Percentiles rank a stretch among this genome's conserved stretches.
These are phyloP conservation scores for Porcisia deanei DNA, from an alignment of 208 protist genomes.

Conservation along the genomic window DNA sequence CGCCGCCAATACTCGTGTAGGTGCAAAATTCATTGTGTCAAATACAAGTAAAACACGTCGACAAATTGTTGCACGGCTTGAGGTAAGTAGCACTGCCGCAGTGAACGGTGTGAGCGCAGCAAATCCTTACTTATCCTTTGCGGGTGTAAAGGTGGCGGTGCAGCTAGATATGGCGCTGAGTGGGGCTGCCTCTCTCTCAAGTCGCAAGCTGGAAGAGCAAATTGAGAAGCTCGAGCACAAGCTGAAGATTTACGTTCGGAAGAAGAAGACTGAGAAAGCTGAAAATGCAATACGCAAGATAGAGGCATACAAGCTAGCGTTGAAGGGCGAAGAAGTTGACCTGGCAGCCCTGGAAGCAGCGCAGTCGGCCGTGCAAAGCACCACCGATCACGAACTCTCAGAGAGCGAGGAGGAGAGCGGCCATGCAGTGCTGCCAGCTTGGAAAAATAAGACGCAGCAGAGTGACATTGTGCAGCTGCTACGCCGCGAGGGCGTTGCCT, in stretches of 20 bases:
- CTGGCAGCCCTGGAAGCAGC: conserved; percentile 37
- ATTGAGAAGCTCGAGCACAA: conserved; percentile 92
- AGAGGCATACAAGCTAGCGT: conserved; percentile 51
- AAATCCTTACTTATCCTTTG: conserved; percentile 55
- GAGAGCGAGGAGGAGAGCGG: conserved; percentile 71
- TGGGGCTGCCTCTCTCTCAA: conserved; percentile 56
- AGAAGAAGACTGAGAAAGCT: conserved; percentile 86
- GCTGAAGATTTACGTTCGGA: conserved; percentile 84
- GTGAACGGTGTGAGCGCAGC: conserved; percentile 16
- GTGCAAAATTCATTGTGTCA: conserved; percentile 66
- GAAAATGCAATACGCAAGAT: conserved; percentile 63
- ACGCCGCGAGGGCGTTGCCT: conserved; percentile 61
- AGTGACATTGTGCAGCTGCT: conserved; percentile 55
- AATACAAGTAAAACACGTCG: conserved; percentile 78
- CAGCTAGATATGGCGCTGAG: conserved; percentile 76
- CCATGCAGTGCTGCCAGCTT: conserved; percentile 16
- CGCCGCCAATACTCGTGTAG: conserved; percentile 38
- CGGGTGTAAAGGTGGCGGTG: conserved; percentile 69
- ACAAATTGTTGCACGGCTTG: conserved; percentile 58
- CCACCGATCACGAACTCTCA: conserved; percentile 55
- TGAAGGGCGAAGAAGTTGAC: conserved; percentile 76
- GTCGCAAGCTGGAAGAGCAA: conserved; percentile 82
- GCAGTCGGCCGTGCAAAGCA: conserved; percentile 17
- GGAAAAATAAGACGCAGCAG: conserved; percentile 30
- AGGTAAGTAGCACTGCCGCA: conserved; percentile 31